Evolutionary conservation across 371 early-diverging fungal species (phyloP).

Genomic region (Capillidium rhysosporum): DNA sequence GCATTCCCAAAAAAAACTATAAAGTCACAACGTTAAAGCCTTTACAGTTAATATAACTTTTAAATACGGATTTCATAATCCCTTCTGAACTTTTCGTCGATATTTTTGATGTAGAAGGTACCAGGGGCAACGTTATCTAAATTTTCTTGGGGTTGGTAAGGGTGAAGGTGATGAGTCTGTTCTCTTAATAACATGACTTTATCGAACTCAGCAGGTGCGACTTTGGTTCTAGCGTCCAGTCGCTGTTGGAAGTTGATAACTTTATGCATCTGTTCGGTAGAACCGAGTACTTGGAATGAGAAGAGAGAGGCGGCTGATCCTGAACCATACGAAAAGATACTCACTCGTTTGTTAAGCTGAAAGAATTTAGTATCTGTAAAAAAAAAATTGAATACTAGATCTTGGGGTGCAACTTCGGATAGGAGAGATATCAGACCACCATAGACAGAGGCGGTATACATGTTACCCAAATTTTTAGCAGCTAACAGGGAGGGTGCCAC

Average conservation of each 20-base stretch:
- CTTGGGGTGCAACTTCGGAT: slow-evolving; percentile 39
- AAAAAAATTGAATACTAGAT: slow-evolving; percentile 21
- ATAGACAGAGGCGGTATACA: slow-evolving; percentile 92
- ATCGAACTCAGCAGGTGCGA: slow-evolving; percentile 60
- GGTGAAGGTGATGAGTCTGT: slow-evolving; percentile 56
- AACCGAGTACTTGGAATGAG: slow-evolving; percentile 56
- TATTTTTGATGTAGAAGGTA: slow-evolving; percentile 63
- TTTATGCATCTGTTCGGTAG: slow-evolving; percentile 34
- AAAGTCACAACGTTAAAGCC: no score
- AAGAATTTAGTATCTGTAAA: background rate
- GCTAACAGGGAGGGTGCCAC: slow-evolving; percentile 61
- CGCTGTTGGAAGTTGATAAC: slow-evolving; percentile 45
- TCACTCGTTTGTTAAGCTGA: slow-evolving; percentile 55
- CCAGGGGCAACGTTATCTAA: slow-evolving; percentile 29
- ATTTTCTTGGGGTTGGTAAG: slow-evolving; percentile 56
- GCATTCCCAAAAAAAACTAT: no score
- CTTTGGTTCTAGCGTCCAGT: slow-evolving; percentile 46
- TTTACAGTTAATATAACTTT: no score
- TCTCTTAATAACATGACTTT: slow-evolving; percentile 72
- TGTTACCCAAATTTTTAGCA: slow-evolving; percentile 87
- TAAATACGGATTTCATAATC: slow-evolving; percentile 23
- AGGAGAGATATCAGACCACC: slow-evolving; percentile 70
- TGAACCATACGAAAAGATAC: slow-evolving; percentile 91
- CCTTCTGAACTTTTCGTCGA: slow-evolving; percentile 87
- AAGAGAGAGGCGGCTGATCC: slow-evolving; percentile 91